A percentile compares a stretch with the other conserved stretches of the same genome.
These are phyloP conservation scores for Saccharum spontaneum DNA, from an alignment of 176 grass and related monocot genomes.

Conservation along the genomic window DNA sequence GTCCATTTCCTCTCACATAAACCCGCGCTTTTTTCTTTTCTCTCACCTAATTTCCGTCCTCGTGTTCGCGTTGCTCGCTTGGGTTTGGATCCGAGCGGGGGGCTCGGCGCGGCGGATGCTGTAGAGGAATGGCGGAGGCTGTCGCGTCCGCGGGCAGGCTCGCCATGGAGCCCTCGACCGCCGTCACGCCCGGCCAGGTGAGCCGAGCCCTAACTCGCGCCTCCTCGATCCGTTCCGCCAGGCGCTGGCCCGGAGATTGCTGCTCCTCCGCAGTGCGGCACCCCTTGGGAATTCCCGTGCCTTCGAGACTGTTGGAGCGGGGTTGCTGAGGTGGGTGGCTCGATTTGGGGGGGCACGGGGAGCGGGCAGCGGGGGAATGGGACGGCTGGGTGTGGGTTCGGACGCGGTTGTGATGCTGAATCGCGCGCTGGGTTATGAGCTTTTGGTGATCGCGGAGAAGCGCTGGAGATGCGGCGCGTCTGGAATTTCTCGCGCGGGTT, in stretches of 20 bases:
- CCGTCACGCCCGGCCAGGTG: constrained; percentile 68
- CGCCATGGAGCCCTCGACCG: constrained; percentile 40
- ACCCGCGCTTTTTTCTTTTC: constrained; percentile 42
- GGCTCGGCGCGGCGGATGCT: constrained; percentile 44
- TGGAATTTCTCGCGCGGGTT: not conserved
- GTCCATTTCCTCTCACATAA: constrained; percentile 2
- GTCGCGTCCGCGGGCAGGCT: constrained; percentile 41
- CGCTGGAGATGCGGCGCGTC: not conserved
- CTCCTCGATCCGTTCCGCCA: constrained; percentile 19
- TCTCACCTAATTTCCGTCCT: constrained; percentile 11
- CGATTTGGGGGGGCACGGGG: not conserved
- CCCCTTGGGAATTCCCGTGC: not conserved
- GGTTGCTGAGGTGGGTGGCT: not conserved
- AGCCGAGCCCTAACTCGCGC: constrained; percentile 37
- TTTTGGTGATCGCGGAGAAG: not conserved
- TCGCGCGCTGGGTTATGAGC: too few relatives aligned
- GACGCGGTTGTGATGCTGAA: too few relatives aligned
- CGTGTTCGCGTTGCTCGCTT: constrained; percentile 12
- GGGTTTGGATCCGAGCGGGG: constrained; percentile 36
- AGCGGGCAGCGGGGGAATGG: not conserved
- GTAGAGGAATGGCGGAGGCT: constrained; percentile 46
- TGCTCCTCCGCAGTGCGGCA: constrained; percentile 1
- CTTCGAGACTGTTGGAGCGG: not conserved
- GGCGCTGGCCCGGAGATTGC: constrained; percentile 8
- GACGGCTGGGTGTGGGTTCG: not conserved